These are phyloP conservation scores for Nemania abortiva DNA, from an alignment of 2,329 filamentous ascomycete genomes.

Conservation along the genomic window DNA sequence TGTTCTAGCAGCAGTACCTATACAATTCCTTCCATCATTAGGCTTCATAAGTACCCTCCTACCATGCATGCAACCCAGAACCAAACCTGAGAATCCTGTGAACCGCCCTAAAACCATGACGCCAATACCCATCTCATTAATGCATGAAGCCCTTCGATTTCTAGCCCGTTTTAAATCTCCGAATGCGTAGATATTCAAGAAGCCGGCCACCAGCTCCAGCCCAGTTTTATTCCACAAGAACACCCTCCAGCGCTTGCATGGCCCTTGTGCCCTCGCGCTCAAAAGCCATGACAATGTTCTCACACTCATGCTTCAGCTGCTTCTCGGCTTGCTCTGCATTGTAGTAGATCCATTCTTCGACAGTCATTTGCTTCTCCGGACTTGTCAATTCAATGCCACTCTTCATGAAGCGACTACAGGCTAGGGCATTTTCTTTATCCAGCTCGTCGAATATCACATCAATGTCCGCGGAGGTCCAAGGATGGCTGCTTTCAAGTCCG, in stretches of 20 bases:
- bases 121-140: constrained; percentile 6
- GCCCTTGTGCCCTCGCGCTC: constrained; percentile 85
- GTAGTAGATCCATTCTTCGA: constrained; percentile 90
- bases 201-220: background rate
- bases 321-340: constrained; percentile 85
- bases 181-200: background rate
- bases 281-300: constrained; percentile 83
- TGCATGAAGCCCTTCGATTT: background rate
- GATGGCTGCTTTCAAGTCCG: constrained; percentile 66
- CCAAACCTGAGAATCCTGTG: constrained; percentile 11
- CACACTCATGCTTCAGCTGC: constrained; percentile 82
- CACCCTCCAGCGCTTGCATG: constrained; percentile 79
- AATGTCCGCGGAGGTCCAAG: constrained; percentile 82
- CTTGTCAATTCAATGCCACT: constrained; percentile 73
- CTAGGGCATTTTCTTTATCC: constrained; percentile 66
- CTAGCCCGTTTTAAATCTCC: background rate
- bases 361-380: constrained; percentile 88
- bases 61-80: constrained; percentile 1
- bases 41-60: constrained; percentile 16
- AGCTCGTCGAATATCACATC: constrained; percentile 74
- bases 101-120: constrained; percentile 16
- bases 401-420: constrained; percentile 58
- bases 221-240: constrained; percentile 65
- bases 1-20: background rate
- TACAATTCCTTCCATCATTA: constrained; percentile 26